These are phyloP conservation scores for Coffea canephora DNA, from an alignment of 257 asterid species.

Conservation along the genomic window DNA sequence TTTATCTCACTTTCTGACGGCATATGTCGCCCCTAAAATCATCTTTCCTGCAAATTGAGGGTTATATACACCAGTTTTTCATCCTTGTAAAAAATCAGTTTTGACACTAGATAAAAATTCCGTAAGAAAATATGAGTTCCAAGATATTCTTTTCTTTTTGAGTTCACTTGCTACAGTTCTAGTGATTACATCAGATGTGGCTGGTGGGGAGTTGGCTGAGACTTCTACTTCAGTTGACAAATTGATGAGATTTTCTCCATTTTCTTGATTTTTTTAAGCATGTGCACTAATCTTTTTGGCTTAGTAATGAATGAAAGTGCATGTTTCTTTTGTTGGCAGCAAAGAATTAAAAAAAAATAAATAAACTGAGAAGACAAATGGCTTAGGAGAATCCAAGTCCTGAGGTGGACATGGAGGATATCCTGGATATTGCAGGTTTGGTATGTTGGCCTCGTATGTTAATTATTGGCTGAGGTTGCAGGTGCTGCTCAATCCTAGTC, in stretches of 20 bases:
- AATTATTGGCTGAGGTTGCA: too few species aligned
- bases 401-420: conserved; percentile 33
- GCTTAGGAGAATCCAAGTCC: conserved; percentile 1
- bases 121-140: not conserved
- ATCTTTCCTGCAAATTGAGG: conserved; percentile 1
- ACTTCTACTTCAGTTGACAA: not conserved
- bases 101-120: too few species aligned
- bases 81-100: too few species aligned
- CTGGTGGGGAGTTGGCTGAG: conserved; percentile 16
- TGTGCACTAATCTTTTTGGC: too few species aligned
- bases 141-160: conserved; percentile 5
- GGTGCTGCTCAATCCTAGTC: too few species aligned
- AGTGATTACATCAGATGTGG: conserved; percentile 14
- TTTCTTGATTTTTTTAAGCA: not conserved
- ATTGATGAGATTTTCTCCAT: not conserved
- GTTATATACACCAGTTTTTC: not conserved
- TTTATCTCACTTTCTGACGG: too few species aligned
- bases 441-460: too few species aligned
- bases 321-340: conserved; percentile 3
- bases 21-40: too few species aligned
- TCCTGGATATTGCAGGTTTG: too few species aligned
- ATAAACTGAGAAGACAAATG: not conserved
- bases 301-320: not conserved
- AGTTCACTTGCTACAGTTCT: conserved; percentile 2
- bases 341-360: too few species aligned